Conservation (phyloP, 1,139 yeast species). For the Sugiyamaella neomexicana region DNA sequence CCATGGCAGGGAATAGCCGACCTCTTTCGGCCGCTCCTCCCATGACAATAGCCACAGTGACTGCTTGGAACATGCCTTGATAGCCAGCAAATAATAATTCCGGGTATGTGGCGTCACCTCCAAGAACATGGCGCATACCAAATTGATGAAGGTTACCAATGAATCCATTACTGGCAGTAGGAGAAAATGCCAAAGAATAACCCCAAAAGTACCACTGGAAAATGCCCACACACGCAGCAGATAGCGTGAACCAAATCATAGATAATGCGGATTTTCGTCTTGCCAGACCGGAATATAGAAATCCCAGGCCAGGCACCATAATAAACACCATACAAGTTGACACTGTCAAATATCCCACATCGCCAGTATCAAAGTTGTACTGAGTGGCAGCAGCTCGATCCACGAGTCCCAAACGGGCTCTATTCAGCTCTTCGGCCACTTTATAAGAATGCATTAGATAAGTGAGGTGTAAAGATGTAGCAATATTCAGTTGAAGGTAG, state of each 20-base stretch:
- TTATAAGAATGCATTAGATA: slow-evolving; percentile 27
- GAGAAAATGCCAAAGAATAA: slow-evolving; percentile 81
- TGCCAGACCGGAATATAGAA: slow-evolving; percentile 88
- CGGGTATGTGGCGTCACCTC: slow-evolving; percentile 59
- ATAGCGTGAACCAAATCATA: slow-evolving; percentile 77
- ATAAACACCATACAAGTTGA: slow-evolving; percentile 75
- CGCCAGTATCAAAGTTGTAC: slow-evolving; percentile 50
- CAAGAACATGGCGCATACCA: slow-evolving; percentile 74
- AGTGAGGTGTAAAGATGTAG: neutral
- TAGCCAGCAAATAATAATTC: slow-evolving; percentile 81
- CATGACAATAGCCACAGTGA: slow-evolving; percentile 85
- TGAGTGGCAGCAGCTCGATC: slow-evolving; percentile 9
- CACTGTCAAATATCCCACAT: slow-evolving; percentile 50
- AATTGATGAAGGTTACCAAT: slow-evolving; percentile 83
- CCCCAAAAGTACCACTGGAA: slow-evolving; percentile 99
- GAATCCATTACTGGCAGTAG: slow-evolving; percentile 72
- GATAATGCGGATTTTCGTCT: slow-evolving; percentile 88
- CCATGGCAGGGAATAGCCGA: slow-evolving; percentile 77
- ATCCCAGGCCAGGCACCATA: slow-evolving; percentile 95
- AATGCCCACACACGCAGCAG: slow-evolving; percentile 75
- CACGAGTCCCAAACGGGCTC: slow-evolving; percentile 8
- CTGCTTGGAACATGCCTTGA: slow-evolving; percentile 89
- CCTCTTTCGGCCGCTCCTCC: slow-evolving; percentile 98
- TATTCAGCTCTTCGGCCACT: slow-evolving; percentile 22
- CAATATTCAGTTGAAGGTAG: too few species aligned